These are phyloP conservation scores for Nicotiana sylvestris DNA, from an alignment of 257 asterid species.

Conservation along the genomic window DNA sequence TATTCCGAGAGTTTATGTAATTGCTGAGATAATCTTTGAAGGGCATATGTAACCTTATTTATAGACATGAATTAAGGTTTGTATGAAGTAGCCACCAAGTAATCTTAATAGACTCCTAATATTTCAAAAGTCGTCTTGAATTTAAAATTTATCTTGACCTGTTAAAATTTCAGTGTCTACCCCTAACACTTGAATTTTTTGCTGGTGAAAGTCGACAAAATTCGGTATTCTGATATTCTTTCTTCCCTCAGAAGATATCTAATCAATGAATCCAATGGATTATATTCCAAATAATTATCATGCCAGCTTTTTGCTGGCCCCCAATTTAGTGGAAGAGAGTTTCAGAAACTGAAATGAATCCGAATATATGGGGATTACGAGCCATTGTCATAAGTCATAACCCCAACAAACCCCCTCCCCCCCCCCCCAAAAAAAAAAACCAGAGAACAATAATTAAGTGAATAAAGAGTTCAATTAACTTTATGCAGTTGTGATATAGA, in stretches of 20 bases:
- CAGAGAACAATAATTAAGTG: not conserved
- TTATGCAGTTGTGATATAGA: too few species aligned
- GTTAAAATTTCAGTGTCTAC: too few species aligned
- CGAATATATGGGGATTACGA: not conserved
- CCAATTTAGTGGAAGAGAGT: slow-evolving; percentile 29
- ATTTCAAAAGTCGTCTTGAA: too few species aligned
- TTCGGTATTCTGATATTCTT: not conserved
- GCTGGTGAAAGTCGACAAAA: not conserved
- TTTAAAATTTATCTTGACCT: too few species aligned
- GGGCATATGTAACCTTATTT: too few species aligned
- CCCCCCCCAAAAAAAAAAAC: not conserved
- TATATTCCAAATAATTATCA: slow-evolving; percentile 27
- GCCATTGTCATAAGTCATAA: not conserved
- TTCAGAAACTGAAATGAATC: slow-evolving; percentile 25
- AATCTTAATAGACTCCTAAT: too few species aligned
- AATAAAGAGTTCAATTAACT: not conserved
- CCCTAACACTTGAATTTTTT: not conserved
- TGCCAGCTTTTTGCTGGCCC: slow-evolving; percentile 29
- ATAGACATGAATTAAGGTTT: too few species aligned
- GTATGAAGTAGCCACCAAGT: too few species aligned
- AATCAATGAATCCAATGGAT: slow-evolving; percentile 13
- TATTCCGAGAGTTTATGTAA: too few species aligned
- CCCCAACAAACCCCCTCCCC: not conserved
- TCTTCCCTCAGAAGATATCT: not conserved
- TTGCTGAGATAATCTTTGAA: too few species aligned